Conservation (phyloP, 345 rosid species). For the Arabis alpina region DNA sequence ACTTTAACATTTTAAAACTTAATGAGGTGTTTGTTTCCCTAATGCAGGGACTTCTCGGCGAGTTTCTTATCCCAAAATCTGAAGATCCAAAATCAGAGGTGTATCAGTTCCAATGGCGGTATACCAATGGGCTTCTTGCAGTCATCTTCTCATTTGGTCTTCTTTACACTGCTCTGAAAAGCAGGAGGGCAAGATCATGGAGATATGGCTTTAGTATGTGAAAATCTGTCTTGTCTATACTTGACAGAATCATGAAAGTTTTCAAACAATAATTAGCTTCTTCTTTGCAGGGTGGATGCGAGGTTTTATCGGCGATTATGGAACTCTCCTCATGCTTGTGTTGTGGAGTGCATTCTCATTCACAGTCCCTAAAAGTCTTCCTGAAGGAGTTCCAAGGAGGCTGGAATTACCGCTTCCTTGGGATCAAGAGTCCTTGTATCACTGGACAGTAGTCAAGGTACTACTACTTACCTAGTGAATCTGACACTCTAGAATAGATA, state of each 20-base stretch:
- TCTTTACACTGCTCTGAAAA: conserved; percentile 63
- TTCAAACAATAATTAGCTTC: conserved; percentile 28
- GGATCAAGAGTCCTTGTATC: conserved; percentile 61
- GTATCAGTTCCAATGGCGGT: conserved; percentile 68
- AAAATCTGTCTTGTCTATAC: background rate
- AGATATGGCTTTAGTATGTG: conserved; percentile 68
- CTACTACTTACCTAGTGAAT: conserved; percentile 8
- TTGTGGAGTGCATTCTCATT: conserved; percentile 76
- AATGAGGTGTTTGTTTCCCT: conserved; percentile 20
- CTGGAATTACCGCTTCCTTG: conserved; percentile 70
- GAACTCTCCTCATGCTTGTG: conserved; percentile 81
- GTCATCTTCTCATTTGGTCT: conserved; percentile 72
- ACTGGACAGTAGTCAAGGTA: conserved; percentile 83
- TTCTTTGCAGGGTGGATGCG: conserved; percentile 60
- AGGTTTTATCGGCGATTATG: conserved; percentile 75
- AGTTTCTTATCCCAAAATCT: conserved; percentile 57
- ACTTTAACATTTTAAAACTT: conserved; percentile 8
- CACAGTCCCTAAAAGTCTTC: conserved; percentile 52
- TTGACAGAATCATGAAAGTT: background rate
- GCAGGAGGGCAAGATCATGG: conserved; percentile 83
- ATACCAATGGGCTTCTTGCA: conserved; percentile 71
- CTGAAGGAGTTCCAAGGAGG: conserved; percentile 78
- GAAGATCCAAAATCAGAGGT: conserved; percentile 51
- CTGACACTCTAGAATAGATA: conserved; percentile 1
- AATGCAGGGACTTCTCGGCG: conserved; percentile 65